Evolutionary conservation across 2,329 filamentous ascomycete genomes (phyloP).

Genomic region (Aspergillus niger): DNA sequence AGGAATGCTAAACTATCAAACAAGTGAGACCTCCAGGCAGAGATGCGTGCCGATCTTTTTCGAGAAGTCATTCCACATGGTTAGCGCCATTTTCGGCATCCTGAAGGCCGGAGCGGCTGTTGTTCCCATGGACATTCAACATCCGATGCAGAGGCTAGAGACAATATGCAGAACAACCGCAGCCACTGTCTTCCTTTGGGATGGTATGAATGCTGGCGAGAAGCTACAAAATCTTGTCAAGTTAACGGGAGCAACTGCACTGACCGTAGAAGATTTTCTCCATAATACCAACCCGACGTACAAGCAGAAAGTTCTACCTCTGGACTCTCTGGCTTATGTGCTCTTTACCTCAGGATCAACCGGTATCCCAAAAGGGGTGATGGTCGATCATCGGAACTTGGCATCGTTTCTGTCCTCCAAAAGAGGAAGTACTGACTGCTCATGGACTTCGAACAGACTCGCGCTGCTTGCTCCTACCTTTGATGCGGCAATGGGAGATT

Average conservation of each 20-base stretch:
- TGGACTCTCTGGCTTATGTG: conserved; percentile 5
- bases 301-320: neutral
- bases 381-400: conserved; percentile 11
- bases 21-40: neutral
- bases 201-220: neutral
- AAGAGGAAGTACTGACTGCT: conserved; percentile 5
- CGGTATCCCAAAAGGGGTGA: conserved; percentile 10
- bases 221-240: neutral
- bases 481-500: conserved; percentile 9
- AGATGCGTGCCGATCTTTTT: conserved; percentile 6
- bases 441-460: conserved; percentile 10
- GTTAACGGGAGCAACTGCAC: neutral
- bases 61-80: conserved; percentile 8
- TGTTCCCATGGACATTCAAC: conserved; percentile 4
- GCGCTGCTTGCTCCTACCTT: conserved; percentile 9
- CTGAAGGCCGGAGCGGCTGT: conserved; percentile 9
- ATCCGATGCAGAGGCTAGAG: conserved; percentile 3
- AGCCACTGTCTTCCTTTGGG: conserved; percentile 3
- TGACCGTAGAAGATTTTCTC: neutral
- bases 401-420: conserved; percentile 2
- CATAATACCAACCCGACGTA: neutral
- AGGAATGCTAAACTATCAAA: neutral
- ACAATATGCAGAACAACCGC: neutral
- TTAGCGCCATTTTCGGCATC: conserved; percentile 3
- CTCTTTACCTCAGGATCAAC: conserved; percentile 12